A percentile compares a stretch with the other conserved stretches of the same genome.
phyloP scores from a whole-genome alignment of 2,329 filamentous ascomycete species.

The Keithomyces neogunnii region DNA sequence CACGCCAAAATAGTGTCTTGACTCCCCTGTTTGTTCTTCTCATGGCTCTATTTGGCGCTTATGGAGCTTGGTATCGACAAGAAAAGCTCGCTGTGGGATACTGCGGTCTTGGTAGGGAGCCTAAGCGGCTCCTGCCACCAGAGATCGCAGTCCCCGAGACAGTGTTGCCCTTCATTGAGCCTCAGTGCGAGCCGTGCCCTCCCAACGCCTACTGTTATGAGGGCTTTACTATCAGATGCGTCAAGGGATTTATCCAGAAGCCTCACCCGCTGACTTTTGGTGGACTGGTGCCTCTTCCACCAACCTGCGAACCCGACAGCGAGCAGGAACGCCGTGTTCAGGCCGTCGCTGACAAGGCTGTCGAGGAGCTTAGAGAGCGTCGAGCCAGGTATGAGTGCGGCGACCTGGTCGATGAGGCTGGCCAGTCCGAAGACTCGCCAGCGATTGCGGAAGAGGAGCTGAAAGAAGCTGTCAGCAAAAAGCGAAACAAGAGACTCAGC shows the following conservation, averaged over 20 bases:
- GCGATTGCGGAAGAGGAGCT: conserved; percentile 60
- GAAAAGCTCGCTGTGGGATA: conserved; percentile 97
- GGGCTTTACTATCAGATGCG: conserved; percentile 70
- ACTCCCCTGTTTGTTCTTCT: conserved; percentile 65
- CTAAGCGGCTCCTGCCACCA: conserved; percentile 39
- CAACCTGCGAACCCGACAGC: conserved; percentile 90
- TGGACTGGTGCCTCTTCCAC: conserved; percentile 74
- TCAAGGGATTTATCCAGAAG: conserved; percentile 77
- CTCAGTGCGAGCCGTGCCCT: conserved; percentile 84
- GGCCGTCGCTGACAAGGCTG: conserved; percentile 75
- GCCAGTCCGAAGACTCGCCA: conserved; percentile 49
- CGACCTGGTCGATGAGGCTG: conserved; percentile 54
- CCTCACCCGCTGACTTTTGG: conserved; percentile 76
- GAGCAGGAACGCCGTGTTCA: conserved; percentile 84
- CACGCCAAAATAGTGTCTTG: conserved; percentile 40
- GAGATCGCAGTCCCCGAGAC: conserved; percentile 59
- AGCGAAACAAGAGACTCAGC: conserved; percentile 74
- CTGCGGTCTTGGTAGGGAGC: conserved; percentile 71
- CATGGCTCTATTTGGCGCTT: conserved; percentile 59
- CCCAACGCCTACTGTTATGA: conserved; percentile 81
- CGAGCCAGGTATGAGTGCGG: conserved; percentile 89
- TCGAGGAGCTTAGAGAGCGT: conserved; percentile 78
- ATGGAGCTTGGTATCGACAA: conserved; percentile 78
- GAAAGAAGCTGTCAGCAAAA: conserved; percentile 66
- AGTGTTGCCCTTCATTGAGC: conserved; percentile 60